phyloP scores from a whole-genome alignment of 2,329 filamentous ascomycete genomes.

The Onygenales sp. region DNA sequence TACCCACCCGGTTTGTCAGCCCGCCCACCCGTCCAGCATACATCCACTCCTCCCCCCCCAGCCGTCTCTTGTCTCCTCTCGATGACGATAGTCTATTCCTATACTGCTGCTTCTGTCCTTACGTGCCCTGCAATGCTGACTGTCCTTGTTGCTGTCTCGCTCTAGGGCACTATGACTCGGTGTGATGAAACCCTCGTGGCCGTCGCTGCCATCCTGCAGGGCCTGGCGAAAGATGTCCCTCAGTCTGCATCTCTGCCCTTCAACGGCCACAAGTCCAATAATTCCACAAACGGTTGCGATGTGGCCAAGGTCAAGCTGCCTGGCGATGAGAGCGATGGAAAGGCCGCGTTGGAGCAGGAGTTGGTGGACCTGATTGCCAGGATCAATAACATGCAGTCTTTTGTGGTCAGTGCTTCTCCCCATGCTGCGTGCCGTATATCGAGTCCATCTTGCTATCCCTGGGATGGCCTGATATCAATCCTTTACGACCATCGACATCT shows the following conservation, averaged over 20 bases:
- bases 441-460: not conserved
- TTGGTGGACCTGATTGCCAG: slow-evolving; percentile 67
- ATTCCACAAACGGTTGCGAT: slow-evolving; percentile 40
- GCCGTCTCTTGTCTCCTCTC: slow-evolving; percentile 6
- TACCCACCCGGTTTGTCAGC: slow-evolving; percentile 3
- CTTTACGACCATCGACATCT: slow-evolving; percentile 15
- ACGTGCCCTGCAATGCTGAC: not conserved
- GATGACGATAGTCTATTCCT: slow-evolving; percentile 2
- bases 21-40: not conserved
- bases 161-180: slow-evolving; percentile 35
- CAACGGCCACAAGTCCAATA: slow-evolving; percentile 17
- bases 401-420: slow-evolving; percentile 43
- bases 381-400: slow-evolving; percentile 73
- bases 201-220: slow-evolving; percentile 36
- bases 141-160: not conserved
- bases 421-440: too few relatives aligned
- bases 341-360: slow-evolving; percentile 72
- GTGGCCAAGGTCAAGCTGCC: slow-evolving; percentile 58
- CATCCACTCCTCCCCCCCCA: not conserved
- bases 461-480: not conserved
- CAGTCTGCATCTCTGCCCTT: slow-evolving; percentile 17
- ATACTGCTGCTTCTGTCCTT: slow-evolving; percentile 1
- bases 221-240: slow-evolving; percentile 34
- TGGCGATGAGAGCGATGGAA: slow-evolving; percentile 64
- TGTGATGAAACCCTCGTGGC: slow-evolving; percentile 39